These are phyloP conservation scores for Arachnopeziza araneosa DNA, from an alignment of 2,329 filamentous ascomycete genomes.

Conservation along the genomic window DNA sequence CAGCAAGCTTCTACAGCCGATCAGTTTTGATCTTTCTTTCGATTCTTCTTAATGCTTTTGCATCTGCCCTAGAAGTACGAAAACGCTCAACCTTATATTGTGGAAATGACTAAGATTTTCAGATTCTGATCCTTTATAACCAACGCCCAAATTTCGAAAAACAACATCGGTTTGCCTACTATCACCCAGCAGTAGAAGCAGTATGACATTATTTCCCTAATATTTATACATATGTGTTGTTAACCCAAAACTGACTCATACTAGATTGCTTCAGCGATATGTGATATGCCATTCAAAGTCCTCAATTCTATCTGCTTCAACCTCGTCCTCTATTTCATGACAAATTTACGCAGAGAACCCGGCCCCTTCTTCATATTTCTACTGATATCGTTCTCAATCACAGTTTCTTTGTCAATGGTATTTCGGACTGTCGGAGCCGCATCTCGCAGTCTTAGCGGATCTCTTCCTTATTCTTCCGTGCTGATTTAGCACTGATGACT, in stretches of 20 bases:
- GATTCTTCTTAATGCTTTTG: slow-evolving; percentile 60
- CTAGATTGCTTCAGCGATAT: slow-evolving; percentile 65
- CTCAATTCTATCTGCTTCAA: slow-evolving; percentile 72
- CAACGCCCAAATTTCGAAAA: slow-evolving; percentile 57
- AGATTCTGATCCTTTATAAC: slow-evolving; percentile 57
- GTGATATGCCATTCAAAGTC: slow-evolving; percentile 79
- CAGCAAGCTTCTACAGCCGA: slow-evolving; percentile 53
- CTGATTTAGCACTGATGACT: slow-evolving; percentile 31
- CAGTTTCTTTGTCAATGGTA: slow-evolving; percentile 68
- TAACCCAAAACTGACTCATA: too few species aligned
- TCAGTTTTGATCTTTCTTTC: slow-evolving; percentile 63
- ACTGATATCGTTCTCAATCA: slow-evolving; percentile 19
- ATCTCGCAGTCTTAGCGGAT: slow-evolving; percentile 63
- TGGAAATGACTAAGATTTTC: background rate
- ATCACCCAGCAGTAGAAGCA: slow-evolving; percentile 84
- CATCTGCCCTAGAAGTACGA: slow-evolving; percentile 47
- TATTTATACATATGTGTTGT: too few species aligned
- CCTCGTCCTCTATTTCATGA: slow-evolving; percentile 78
- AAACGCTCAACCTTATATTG: background rate
- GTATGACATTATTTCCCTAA: slow-evolving; percentile 34
- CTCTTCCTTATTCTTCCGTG: slow-evolving; percentile 53
- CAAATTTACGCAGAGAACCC: slow-evolving; percentile 57
- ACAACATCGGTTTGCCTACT: slow-evolving; percentile 80
- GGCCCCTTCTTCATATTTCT: slow-evolving; percentile 78
- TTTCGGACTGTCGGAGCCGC: slow-evolving; percentile 74